These are phyloP conservation scores for Saccharomyces hybrid DNA, from an alignment of 1,139 yeast genomes.

Conservation along the genomic window DNA sequence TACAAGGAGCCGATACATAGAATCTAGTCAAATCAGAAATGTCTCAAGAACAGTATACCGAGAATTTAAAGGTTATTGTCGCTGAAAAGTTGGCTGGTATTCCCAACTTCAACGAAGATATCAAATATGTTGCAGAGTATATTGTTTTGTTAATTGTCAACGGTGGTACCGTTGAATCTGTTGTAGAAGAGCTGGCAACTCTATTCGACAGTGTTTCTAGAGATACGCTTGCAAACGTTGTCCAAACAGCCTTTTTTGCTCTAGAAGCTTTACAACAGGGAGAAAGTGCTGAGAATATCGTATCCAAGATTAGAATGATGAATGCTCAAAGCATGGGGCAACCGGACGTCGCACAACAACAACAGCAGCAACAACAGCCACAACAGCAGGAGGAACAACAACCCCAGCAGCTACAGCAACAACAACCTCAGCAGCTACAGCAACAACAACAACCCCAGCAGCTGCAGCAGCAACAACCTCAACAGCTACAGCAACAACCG, in stretches of 20 bases:
- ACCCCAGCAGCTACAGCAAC: slow-evolving; percentile 8
- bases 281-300: slow-evolving; percentile 27
- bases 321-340: slow-evolving; percentile 10
- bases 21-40: slow-evolving; percentile 10
- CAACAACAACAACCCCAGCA: slow-evolving; percentile 3
- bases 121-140: slow-evolving; percentile 73
- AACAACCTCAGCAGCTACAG: slow-evolving; percentile 6
- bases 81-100: slow-evolving; percentile 32
- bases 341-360: slow-evolving; percentile 20
- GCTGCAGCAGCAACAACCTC: slow-evolving; percentile 11
- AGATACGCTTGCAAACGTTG: slow-evolving; percentile 34
- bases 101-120: slow-evolving; percentile 50
- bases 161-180: slow-evolving; percentile 57
- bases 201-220: slow-evolving; percentile 60
- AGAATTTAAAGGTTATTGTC: slow-evolving; percentile 32
- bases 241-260: slow-evolving; percentile 50
- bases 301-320: slow-evolving; percentile 24
- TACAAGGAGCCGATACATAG: background rate
- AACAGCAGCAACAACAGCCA: slow-evolving; percentile 18
- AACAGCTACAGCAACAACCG: slow-evolving; percentile 5
- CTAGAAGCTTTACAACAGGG: slow-evolving; percentile 38
- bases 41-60: slow-evolving; percentile 30
- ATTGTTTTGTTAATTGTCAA: slow-evolving; percentile 66
- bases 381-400: slow-evolving; percentile 6
- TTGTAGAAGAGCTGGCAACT: slow-evolving; percentile 55